Percentiles rank a stretch among this genome's conserved stretches.
Conservation (phyloP, 768 basidiomycete species). For the Guyanaporus albipodus region DNA sequence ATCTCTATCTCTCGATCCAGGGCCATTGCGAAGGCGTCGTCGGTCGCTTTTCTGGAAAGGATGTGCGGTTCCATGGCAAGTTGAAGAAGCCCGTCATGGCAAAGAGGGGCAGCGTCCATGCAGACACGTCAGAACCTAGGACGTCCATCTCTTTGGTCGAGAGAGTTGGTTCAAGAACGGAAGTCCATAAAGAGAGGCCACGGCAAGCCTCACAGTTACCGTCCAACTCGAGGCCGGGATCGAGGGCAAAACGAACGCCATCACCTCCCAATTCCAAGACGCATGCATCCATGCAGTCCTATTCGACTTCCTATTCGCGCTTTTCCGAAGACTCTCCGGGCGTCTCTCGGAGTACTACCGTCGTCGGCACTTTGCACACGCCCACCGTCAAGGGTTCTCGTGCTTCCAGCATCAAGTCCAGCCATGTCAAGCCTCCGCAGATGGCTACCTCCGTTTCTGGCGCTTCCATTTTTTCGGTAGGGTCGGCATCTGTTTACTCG, state of each 20-base stretch:
- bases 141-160: slow-evolving; percentile 19
- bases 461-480: slow-evolving; percentile 26
- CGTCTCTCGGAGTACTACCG: slow-evolving; percentile 5
- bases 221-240: slow-evolving; percentile 15
- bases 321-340: slow-evolving; percentile 7
- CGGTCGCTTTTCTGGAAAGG: slow-evolving; percentile 59
- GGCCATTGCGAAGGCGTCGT: slow-evolving; percentile 88
- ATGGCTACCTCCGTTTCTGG: slow-evolving; percentile 26
- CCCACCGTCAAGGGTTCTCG: neutral
- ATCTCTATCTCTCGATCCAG: slow-evolving; percentile 34
- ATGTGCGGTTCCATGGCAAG: slow-evolving; percentile 68
- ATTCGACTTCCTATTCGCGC: slow-evolving; percentile 15
- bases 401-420: neutral
- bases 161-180: neutral
- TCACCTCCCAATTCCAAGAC: slow-evolving; percentile 16
- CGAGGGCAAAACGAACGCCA: slow-evolving; percentile 14
- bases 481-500: slow-evolving; percentile 26
- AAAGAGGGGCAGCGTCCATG: slow-evolving; percentile 43
- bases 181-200: slow-evolving; percentile 1
- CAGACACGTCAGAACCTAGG: slow-evolving; percentile 6
- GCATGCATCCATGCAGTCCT: slow-evolving; percentile 14
- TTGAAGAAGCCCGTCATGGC: slow-evolving; percentile 80
- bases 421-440: slow-evolving; percentile 18
- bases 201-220: slow-evolving; percentile 16
- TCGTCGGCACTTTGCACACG: neutral